A percentile compares a stretch with the other conserved stretches of the same genome.
phyloP scores from a whole-genome alignment of 257 asterid genomes.

The Handroanthus guayacan region DNA sequence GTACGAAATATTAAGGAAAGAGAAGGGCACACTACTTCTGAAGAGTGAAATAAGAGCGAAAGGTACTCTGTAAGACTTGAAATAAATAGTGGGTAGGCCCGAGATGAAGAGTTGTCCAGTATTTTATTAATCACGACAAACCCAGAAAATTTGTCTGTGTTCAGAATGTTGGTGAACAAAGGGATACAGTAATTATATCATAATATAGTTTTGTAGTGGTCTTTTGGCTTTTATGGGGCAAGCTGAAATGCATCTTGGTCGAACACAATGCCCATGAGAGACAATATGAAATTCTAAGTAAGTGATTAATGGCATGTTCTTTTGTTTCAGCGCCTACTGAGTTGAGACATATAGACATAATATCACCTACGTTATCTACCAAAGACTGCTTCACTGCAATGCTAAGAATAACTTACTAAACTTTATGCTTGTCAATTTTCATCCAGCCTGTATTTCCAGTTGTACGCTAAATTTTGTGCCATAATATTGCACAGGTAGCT shows the following conservation, averaged over 20 bases:
- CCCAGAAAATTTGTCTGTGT: not conserved
- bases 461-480: conserved; percentile 15
- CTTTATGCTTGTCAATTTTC: not conserved
- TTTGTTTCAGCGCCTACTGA: not conserved
- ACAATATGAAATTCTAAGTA: not conserved
- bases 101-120: not conserved
- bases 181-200: not conserved
- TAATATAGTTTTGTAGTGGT: not conserved
- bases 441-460: conserved; percentile 13
- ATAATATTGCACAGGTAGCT: conserved; percentile 47
- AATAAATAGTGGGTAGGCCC: not conserved
- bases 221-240: not conserved
- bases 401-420: no score
- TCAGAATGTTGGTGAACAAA: not conserved
- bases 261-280: not conserved
- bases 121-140: not conserved
- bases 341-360: not conserved
- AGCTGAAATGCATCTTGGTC: not conserved
- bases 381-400: not conserved
- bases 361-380: not conserved
- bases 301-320: not conserved
- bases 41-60: not conserved
- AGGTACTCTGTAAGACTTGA: not conserved
- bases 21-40: not conserved
- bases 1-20: not conserved